phyloP scores from a whole-genome alignment of 441 rosid genomes.

The Erysimum cheiri region DNA sequence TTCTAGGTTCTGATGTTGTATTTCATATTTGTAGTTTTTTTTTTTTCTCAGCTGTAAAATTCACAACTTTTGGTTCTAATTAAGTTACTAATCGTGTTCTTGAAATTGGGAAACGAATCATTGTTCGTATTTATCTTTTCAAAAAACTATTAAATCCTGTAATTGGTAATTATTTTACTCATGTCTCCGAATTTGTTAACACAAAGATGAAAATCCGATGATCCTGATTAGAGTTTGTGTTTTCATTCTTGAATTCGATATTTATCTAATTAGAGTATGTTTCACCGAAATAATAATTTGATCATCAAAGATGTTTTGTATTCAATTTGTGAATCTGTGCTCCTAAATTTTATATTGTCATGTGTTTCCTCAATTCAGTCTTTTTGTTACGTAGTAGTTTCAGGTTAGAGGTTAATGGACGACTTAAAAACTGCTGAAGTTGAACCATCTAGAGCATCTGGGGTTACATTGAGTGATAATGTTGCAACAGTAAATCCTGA shows the following conservation, averaged over 20 bases:
- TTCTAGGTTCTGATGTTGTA: not conserved
- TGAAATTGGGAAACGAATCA: not conserved
- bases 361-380: not conserved
- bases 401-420: constrained; percentile 54
- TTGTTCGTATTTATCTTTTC: not conserved
- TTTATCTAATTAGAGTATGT: not conserved
- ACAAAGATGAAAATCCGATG: not conserved
- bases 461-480: constrained; percentile 34
- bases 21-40: not conserved
- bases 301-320: not conserved
- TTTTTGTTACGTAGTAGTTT: not conserved
- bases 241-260: not conserved
- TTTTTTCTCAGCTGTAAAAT: not conserved
- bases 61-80: not conserved
- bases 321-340: constrained; percentile 4
- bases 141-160: not conserved
- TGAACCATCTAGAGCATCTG: constrained; percentile 14
- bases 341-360: not conserved
- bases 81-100: no score
- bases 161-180: not conserved
- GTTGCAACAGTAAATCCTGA: constrained; percentile 40
- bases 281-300: not conserved
- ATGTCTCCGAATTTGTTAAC: not conserved
- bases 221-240: not conserved
- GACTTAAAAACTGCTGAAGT: constrained; percentile 53